phyloP scores from a whole-genome alignment of 768 basidiomycete species.

The Hortiboletus flavorubellus region DNA sequence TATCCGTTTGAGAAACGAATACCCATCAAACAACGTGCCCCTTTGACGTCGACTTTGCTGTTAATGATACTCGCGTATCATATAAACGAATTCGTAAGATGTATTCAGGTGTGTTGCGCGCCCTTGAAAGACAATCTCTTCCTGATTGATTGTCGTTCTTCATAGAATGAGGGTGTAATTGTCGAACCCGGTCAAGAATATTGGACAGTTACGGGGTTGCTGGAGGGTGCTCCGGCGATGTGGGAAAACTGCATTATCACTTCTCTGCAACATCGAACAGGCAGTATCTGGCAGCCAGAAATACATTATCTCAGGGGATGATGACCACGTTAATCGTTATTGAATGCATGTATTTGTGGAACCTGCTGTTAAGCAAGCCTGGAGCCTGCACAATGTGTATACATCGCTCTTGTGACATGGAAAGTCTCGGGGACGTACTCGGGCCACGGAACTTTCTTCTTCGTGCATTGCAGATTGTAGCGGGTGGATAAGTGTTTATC shows the following conservation, averaged over 20 bases:
- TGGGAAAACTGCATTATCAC: constrained; percentile 38
- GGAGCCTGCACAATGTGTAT: constrained; percentile 9
- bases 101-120: constrained; percentile 29
- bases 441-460: background rate
- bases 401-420: background rate
- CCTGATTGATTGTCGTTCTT: background rate
- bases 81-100: constrained; percentile 30
- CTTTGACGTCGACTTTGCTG: constrained; percentile 31
- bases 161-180: constrained; percentile 25
- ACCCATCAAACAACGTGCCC: constrained; percentile 30
- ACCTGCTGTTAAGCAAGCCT: constrained; percentile 12
- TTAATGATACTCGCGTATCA: constrained; percentile 30
- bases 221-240: constrained; percentile 15
- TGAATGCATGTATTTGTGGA: constrained; percentile 7
- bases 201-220: constrained; percentile 34
- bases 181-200: constrained; percentile 37
- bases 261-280: constrained; percentile 37
- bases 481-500: background rate
- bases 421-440: constrained; percentile 6
- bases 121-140: background rate
- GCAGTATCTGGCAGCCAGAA: constrained; percentile 44
- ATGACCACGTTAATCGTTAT: background rate
- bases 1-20: constrained; percentile 38
- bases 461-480: background rate
- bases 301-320: constrained; percentile 31